These are phyloP conservation scores for Debaryomyces sp. DNA, from an alignment of 1,139 yeast species.

Conservation along the genomic window DNA sequence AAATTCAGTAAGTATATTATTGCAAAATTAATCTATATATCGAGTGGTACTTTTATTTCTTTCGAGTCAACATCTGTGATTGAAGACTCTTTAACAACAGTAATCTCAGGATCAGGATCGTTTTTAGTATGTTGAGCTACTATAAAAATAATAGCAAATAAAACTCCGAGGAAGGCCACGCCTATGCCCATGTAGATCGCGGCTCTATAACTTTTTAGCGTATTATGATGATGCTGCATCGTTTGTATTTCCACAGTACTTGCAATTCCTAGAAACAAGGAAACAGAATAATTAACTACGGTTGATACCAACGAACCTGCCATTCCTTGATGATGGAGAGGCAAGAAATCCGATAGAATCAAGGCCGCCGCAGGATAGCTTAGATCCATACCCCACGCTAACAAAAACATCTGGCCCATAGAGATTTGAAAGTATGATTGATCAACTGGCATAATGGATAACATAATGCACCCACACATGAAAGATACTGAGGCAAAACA, in stretches of 20 bases:
- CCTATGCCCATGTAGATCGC: slow-evolving; percentile 48
- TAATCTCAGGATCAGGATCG: slow-evolving; percentile 14
- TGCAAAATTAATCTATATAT: neutral
- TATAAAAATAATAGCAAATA: slow-evolving; percentile 33
- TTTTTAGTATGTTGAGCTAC: slow-evolving; percentile 20
- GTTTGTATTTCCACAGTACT: slow-evolving; percentile 49
- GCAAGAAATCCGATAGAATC: slow-evolving; percentile 52
- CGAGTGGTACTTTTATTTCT: neutral
- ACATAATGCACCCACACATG: slow-evolving; percentile 49
- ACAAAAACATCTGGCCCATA: slow-evolving; percentile 50
- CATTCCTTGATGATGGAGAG: slow-evolving; percentile 58
- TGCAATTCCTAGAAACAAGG: slow-evolving; percentile 54
- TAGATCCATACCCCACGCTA: slow-evolving; percentile 62
- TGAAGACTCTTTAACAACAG: slow-evolving; percentile 3
- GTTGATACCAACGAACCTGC: slow-evolving; percentile 61
- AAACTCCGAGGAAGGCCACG: slow-evolving; percentile 37
- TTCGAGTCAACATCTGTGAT: neutral
- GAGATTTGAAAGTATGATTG: slow-evolving; percentile 49
- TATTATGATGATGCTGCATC: slow-evolving; percentile 21
- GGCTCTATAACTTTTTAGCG: slow-evolving; percentile 42
- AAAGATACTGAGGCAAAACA: slow-evolving; percentile 48
- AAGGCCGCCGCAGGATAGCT: slow-evolving; percentile 61
- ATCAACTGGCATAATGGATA: slow-evolving; percentile 50
- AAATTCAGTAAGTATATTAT: neutral
- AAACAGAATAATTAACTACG: slow-evolving; percentile 55